phyloP scores from a whole-genome alignment of 345 rosid genomes.

The Hibiscus trionum region DNA sequence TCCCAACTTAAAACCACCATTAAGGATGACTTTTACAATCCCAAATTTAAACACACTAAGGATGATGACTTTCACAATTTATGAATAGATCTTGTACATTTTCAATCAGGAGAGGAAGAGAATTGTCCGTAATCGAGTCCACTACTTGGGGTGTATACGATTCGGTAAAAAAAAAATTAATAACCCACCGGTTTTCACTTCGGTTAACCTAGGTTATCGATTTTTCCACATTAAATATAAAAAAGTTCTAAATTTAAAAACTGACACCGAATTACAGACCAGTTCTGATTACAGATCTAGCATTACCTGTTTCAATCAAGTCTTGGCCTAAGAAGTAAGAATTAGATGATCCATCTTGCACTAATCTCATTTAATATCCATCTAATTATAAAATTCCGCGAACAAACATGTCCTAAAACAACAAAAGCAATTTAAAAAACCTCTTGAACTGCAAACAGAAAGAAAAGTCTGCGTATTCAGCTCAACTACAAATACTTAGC shows the following conservation, averaged over 20 bases:
- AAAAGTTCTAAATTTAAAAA: not conserved
- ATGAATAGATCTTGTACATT: too few species aligned
- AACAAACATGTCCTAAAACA: not conserved
- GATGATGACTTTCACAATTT: too few species aligned
- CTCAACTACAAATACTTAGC: conserved; percentile 14
- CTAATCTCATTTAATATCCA: not conserved
- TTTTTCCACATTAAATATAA: too few species aligned
- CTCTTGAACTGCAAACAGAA: not conserved
- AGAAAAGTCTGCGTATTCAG: not conserved
- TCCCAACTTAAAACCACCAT: too few species aligned
- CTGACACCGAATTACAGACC: not conserved
- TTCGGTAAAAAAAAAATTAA: too few species aligned
- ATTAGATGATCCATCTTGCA: conserved; percentile 1
- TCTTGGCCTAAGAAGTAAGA: not conserved
- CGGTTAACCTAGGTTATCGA: too few species aligned
- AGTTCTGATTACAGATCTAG: not conserved
- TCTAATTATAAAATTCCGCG: not conserved
- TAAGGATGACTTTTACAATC: too few species aligned
- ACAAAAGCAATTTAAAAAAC: not conserved
- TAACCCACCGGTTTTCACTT: too few species aligned
- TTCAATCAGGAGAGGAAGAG: too few species aligned
- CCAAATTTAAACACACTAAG: too few species aligned
- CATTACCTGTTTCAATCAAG: not conserved
- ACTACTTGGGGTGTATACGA: too few species aligned
- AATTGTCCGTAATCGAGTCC: too few species aligned